These are phyloP conservation scores for Mycena polygramma DNA, from an alignment of 768 basidiomycete species.

Conservation along the genomic window DNA sequence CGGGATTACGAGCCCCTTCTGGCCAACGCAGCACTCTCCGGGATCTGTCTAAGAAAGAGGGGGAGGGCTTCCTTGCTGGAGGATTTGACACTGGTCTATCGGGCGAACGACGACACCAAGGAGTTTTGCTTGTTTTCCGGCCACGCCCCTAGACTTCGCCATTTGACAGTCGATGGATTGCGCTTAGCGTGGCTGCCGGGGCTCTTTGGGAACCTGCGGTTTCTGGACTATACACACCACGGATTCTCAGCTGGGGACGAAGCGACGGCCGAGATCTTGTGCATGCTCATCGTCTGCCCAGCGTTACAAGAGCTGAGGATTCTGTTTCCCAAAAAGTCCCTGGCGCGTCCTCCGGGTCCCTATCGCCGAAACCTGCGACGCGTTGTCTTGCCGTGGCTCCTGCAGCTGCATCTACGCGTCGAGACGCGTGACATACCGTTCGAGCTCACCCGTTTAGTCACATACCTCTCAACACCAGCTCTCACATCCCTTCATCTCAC, in stretches of 20 bases:
- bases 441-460: conserved; percentile 67
- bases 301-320: conserved; percentile 67
- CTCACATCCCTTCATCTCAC: conserved; percentile 63
- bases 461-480: conserved; percentile 62
- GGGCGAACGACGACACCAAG: conserved; percentile 77
- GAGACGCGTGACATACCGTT: conserved; percentile 70
- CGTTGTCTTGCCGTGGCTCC: conserved; percentile 61
- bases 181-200: conserved; percentile 73
- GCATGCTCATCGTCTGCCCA: conserved; percentile 68
- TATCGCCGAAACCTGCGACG: conserved; percentile 44
- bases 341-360: conserved; percentile 43
- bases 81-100: conserved; percentile 69
- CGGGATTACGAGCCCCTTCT: conserved; percentile 69
- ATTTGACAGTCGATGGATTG: conserved; percentile 73
- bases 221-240: conserved; percentile 80
- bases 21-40: conserved; percentile 76
- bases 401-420: conserved; percentile 62
- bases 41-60: conserved; percentile 55
- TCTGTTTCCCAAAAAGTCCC: conserved; percentile 61
- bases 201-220: conserved; percentile 71
- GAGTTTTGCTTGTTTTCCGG: conserved; percentile 76
- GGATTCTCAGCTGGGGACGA: conserved; percentile 71
- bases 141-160: conserved; percentile 67
- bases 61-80: conserved; percentile 60
- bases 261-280: conserved; percentile 69